Conservation (phyloP, 2,329 filamentous ascomycete species). For the Chaetothyriales sp. region DNA sequence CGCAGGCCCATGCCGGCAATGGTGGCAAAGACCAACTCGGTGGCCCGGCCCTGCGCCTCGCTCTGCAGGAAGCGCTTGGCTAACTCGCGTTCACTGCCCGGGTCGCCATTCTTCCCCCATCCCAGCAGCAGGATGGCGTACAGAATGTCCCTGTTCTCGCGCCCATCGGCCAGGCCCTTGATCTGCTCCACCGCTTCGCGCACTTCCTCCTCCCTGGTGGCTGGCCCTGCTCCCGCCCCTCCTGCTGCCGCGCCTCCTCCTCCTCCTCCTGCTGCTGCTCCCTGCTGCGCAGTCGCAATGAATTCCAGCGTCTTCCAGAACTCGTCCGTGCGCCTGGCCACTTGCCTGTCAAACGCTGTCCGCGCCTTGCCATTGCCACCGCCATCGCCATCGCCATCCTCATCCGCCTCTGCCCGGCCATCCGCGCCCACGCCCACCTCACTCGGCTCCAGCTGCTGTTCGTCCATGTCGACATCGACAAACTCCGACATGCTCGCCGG, state of each 20-base stretch:
- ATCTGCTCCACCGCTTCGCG: background rate
- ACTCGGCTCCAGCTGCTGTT: background rate
- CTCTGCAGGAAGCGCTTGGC: conserved; percentile 11
- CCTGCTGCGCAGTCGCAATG: conserved; percentile 47
- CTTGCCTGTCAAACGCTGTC: conserved; percentile 35
- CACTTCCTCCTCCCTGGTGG: background rate
- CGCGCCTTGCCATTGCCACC: background rate
- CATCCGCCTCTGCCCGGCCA: conserved; percentile 1
- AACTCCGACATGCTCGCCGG: conserved; percentile 14
- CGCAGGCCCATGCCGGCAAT: conserved; percentile 17
- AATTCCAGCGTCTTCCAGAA: conserved; percentile 74
- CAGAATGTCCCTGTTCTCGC: conserved; percentile 78
- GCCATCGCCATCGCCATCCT: conserved; percentile 4
- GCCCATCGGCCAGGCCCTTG: conserved; percentile 50
- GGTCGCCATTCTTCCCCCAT: conserved; percentile 8
- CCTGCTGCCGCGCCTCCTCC: background rate
- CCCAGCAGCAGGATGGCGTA: conserved; percentile 52
- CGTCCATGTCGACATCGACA: conserved; percentile 7
- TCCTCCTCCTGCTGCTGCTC: background rate
- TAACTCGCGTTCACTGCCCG: conserved; percentile 13
- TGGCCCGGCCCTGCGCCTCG: conserved; percentile 14
- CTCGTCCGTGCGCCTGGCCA: conserved; percentile 51
- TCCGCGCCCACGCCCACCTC: conserved; percentile 11
- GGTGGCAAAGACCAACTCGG: conserved; percentile 14
- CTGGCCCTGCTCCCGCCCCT: background rate